A percentile compares a stretch with the other conserved stretches of the same genome.
Evolutionary conservation across 164 flowering plant genomes (phyloP).

Genomic region (Annona squamosa): DNA sequence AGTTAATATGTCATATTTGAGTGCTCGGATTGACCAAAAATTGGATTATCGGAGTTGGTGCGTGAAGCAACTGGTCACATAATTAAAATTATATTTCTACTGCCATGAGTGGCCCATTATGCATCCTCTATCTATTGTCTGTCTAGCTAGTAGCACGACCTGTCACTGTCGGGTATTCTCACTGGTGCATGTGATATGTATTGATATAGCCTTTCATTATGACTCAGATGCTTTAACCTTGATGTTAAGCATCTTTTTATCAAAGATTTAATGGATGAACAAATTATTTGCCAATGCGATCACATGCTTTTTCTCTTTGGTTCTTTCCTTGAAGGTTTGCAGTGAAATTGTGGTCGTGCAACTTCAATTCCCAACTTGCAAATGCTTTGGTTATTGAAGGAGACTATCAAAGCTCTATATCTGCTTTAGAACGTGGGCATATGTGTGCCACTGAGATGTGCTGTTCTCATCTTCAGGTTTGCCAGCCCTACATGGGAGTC

Average conservation of each 20-base stretch:
- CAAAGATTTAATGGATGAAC: no score
- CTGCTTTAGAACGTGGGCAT: slow-evolving; percentile 52
- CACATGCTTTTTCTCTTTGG: neutral
- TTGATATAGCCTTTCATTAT: no score
- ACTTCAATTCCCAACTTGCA: slow-evolving; percentile 86
- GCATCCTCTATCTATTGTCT: neutral
- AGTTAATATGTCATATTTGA: no score
- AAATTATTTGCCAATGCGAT: neutral
- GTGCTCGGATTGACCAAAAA: neutral
- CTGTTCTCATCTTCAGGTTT: slow-evolving; percentile 75
- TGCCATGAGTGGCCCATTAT: neutral
- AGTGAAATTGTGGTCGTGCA: slow-evolving; percentile 67
- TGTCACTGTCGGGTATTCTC: neutral
- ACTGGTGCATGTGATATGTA: neutral
- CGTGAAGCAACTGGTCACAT: neutral
- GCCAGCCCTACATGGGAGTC: slow-evolving; percentile 1
- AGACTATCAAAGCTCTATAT: slow-evolving; percentile 51
- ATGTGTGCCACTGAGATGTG: slow-evolving; percentile 47
- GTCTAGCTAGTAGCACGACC: neutral
- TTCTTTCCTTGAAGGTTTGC: slow-evolving; percentile 20
- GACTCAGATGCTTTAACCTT: no score
- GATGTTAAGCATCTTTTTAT: no score
- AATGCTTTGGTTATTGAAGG: slow-evolving; percentile 73
- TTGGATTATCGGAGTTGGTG: neutral
- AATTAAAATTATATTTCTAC: no score